Conservation (phyloP, 2,329 filamentous ascomycete genomes). For the Aurifilum marmelostoma region DNA sequence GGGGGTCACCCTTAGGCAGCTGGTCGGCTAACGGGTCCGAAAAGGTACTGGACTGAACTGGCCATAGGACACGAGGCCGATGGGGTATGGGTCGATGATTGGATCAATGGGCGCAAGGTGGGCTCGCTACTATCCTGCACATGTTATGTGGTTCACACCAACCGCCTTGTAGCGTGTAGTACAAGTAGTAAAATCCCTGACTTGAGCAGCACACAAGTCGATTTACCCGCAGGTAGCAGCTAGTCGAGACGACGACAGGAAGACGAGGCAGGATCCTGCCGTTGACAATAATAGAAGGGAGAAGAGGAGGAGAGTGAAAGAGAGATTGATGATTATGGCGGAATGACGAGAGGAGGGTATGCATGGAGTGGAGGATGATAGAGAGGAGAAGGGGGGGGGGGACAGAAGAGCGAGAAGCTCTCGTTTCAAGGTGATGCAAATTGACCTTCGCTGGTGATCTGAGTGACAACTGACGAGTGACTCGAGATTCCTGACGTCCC, state of each 20-base stretch:
- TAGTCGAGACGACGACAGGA: constrained; percentile 13
- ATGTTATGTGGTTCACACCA: background rate
- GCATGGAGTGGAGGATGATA: constrained; percentile 18
- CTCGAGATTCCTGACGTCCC: background rate
- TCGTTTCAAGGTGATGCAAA: background rate
- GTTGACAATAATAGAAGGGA: constrained; percentile 25
- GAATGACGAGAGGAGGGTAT: constrained; percentile 3
- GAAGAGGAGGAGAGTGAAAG: constrained; percentile 12
- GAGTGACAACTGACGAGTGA: background rate
- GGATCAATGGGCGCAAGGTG: background rate
- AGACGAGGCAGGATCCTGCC: constrained; percentile 25
- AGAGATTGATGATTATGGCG: constrained; percentile 17
- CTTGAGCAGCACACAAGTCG: constrained; percentile 44
- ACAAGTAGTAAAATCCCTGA: constrained; percentile 36
- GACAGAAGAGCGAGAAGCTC: background rate
- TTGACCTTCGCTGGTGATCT: background rate
- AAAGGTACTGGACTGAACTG: background rate
- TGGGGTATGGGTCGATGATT: background rate
- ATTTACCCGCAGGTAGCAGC: constrained; percentile 40
- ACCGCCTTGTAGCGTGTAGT: constrained; percentile 24
- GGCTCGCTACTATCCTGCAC: background rate
- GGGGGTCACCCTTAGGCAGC: background rate
- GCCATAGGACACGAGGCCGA: background rate
- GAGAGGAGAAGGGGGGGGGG: constrained; percentile 5
- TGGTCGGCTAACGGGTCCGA: background rate